phyloP scores from a whole-genome alignment of 1,139 yeast species.

The Pichia sp. region DNA sequence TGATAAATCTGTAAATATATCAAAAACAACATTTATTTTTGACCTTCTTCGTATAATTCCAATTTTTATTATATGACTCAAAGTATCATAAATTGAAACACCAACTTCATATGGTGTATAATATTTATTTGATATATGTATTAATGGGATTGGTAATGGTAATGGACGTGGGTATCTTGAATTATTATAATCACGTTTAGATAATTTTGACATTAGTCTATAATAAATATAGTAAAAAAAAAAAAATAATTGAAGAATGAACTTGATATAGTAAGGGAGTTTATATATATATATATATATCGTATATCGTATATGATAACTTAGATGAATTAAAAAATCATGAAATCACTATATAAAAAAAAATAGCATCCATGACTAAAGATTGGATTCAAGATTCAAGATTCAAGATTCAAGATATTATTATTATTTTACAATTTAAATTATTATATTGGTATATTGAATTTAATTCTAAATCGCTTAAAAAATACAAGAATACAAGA shows the following conservation, averaged over 20 bases:
- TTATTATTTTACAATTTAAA: no score
- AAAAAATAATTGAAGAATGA: background rate
- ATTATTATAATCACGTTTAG: conserved; percentile 10
- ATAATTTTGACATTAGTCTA: conserved; percentile 6
- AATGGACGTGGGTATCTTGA: conserved; percentile 10
- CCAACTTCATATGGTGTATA: conserved; percentile 11
- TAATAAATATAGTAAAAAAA: background rate
- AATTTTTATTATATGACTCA: conserved; percentile 4
- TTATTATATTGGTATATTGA: no score
- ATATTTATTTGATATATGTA: conserved; percentile 11
- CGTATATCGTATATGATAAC: no score
- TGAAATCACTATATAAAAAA: no score
- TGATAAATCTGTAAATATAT: conserved; percentile 7
- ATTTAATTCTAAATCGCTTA: no score
- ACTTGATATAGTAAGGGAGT: no score
- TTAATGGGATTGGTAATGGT: conserved; percentile 9
- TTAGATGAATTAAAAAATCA: no score
- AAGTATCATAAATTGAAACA: conserved; percentile 10
- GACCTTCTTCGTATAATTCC: background rate
- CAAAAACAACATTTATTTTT: conserved; percentile 7
- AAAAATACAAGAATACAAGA: no score
- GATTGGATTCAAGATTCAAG: no score
- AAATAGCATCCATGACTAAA: no score
- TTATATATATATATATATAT: no score
- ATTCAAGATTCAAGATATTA: no score